Evolutionary conservation across 1,284 basidiomycete species (phyloP).

Genomic region (Vanrija pseudolonga): DNA sequence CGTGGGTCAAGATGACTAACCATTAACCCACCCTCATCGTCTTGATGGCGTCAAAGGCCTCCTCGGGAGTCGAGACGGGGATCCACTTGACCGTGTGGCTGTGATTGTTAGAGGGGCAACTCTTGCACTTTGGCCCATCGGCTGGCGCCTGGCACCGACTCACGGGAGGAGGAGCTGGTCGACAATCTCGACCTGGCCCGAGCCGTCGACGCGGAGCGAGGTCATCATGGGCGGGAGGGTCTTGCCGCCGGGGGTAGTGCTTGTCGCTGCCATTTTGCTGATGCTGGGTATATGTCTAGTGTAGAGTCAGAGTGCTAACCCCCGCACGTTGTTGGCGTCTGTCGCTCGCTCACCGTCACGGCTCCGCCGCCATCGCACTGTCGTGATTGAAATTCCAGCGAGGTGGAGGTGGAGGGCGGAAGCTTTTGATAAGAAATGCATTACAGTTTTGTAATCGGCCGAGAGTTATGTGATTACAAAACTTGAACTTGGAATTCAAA

Average conservation of each 20-base stretch:
- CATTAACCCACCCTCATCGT: conserved; percentile 68
- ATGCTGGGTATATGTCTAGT: no score
- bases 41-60: conserved; percentile 87
- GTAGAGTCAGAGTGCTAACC: no score
- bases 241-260: conserved; percentile 11
- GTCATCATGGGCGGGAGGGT: conserved; percentile 50
- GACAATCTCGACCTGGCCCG: conserved; percentile 71
- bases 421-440: not conserved
- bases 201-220: conserved; percentile 60
- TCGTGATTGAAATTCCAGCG: not conserved
- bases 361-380: not conserved
- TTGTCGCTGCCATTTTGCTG: not conserved
- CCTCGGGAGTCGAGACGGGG: conserved; percentile 64
- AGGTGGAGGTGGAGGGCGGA: conserved; percentile 5
- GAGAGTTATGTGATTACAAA: no score
- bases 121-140: no score
- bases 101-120: not conserved
- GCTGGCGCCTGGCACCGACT: conserved; percentile 12
- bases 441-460: no score
- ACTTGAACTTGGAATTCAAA: no score
- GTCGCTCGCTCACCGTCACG: no score
- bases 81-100: conserved; percentile 70
- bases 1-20: not conserved
- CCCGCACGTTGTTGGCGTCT: no score
- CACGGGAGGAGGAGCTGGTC: conserved; percentile 76